These are phyloP conservation scores for Ceratocystis harringtonii DNA, from an alignment of 2,329 filamentous ascomycete species.

Conservation along the genomic window DNA sequence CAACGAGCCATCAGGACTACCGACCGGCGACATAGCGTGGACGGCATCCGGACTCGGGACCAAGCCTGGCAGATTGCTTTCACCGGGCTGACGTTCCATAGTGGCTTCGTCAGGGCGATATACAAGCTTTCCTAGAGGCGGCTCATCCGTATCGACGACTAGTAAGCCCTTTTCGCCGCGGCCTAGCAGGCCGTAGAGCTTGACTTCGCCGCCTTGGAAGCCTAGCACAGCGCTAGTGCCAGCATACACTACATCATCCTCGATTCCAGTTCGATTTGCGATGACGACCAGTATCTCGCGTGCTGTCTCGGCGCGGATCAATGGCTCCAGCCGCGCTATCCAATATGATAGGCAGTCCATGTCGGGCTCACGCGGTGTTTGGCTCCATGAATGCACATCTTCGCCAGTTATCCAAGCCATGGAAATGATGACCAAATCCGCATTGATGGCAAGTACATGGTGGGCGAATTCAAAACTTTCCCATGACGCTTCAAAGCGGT, in stretches of 20 bases:
- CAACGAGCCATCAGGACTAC: background rate
- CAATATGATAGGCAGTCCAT: conserved; percentile 63
- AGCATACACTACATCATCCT: conserved; percentile 52
- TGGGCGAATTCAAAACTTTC: conserved; percentile 32
- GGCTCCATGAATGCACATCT: conserved; percentile 32
- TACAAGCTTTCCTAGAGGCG: conserved; percentile 33
- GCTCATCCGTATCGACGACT: conserved; percentile 45
- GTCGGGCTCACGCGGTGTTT: conserved; percentile 44
- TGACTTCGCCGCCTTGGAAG: conserved; percentile 49
- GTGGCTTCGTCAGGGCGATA: conserved; percentile 13
- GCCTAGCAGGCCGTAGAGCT: conserved; percentile 53
- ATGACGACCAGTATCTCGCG: conserved; percentile 55
- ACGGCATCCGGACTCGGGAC: conserved; percentile 8
- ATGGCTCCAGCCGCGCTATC: conserved; percentile 54
- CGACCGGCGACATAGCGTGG: conserved; percentile 7
- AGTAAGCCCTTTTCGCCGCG: conserved; percentile 55
- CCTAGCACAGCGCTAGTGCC: conserved; percentile 60
- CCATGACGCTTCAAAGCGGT: conserved; percentile 29
- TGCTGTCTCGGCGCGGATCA: conserved; percentile 36
- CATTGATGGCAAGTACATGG: conserved; percentile 40
- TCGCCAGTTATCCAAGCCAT: conserved; percentile 65
- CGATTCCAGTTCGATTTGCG: conserved; percentile 54
- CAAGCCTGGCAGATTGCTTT: conserved; percentile 9
- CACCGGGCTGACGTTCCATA: background rate
- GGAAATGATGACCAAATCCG: conserved; percentile 51